Evolutionary conservation across 2,329 filamentous ascomycete genomes (phyloP).

Genomic region (Scedosporium boydii): DNA sequence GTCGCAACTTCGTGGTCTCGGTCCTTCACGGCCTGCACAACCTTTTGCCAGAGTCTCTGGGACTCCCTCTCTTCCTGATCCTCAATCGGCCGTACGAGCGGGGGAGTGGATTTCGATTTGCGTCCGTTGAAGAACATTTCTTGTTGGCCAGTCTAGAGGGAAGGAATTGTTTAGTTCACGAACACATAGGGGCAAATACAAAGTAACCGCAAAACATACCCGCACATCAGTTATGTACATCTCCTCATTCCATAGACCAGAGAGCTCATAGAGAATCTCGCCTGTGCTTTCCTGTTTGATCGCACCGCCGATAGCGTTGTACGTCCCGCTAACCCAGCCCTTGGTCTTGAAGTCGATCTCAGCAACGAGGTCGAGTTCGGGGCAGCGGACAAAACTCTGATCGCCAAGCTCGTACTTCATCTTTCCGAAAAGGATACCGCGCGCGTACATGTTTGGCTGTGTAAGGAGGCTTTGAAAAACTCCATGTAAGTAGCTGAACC

Average conservation of each 20-base stretch:
- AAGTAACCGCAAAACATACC: conserved; percentile 35
- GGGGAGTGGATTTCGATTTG: conserved; percentile 65
- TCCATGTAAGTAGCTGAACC: not conserved
- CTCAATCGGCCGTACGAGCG: conserved; percentile 63
- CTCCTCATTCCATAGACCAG: conserved; percentile 86
- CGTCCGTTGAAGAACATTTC: conserved; percentile 83
- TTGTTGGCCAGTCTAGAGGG: conserved; percentile 68
- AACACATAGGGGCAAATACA: not conserved
- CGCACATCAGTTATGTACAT: conserved; percentile 83
- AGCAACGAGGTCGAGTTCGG: conserved; percentile 74
- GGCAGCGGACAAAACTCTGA: conserved; percentile 86
- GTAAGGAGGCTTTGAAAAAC: conserved; percentile 63
- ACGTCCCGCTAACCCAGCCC: conserved; percentile 91
- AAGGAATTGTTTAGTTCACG: conserved; percentile 10
- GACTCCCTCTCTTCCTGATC: conserved; percentile 90
- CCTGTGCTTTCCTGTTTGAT: conserved; percentile 85
- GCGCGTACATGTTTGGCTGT: conserved; percentile 98
- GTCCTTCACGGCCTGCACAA: conserved; percentile 70
- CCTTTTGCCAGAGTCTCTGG: conserved; percentile 75
- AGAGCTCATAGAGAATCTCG: conserved; percentile 82
- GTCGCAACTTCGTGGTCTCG: conserved; percentile 84
- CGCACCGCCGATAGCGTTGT: conserved; percentile 87
- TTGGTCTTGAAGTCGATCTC: conserved; percentile 99
- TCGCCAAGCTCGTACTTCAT: conserved; percentile 99
- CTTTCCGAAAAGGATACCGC: conserved; percentile 93